phyloP scores from a whole-genome alignment of 139 green algal genomes.

The Parachlorella kessleri region DNA sequence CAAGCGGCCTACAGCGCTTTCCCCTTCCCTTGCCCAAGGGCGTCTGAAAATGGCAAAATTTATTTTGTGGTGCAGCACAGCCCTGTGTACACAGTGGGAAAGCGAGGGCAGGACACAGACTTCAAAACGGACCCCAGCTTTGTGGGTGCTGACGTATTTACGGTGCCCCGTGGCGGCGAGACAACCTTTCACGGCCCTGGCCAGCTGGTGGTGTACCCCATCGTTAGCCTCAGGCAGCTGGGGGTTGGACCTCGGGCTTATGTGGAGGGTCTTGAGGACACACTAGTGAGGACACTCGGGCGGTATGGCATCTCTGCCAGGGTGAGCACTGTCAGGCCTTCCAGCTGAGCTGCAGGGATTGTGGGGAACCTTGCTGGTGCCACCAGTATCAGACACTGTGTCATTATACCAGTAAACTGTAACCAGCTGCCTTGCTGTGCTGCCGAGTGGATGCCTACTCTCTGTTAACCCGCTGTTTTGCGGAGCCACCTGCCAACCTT shows the following conservation, averaged over 20 bases:
- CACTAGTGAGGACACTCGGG: slow-evolving; percentile 62
- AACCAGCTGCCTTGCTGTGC: no score
- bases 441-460: no score
- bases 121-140: slow-evolving; percentile 42
- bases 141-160: slow-evolving; percentile 35
- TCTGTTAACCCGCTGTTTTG: no score
- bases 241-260: slow-evolving; percentile 78
- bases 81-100: slow-evolving; percentile 87
- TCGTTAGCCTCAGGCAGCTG: slow-evolving; percentile 72
- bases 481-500: no score
- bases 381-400: no score
- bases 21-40: no score
- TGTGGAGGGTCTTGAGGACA: slow-evolving; percentile 92
- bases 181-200: slow-evolving; percentile 92
- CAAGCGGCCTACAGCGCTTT: no score
- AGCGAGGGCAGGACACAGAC: slow-evolving; percentile 65
- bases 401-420: no score
- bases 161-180: slow-evolving; percentile 73
- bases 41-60: no score
- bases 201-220: slow-evolving; percentile 93
- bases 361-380: no score
- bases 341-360: no score
- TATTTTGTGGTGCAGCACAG: slow-evolving; percentile 65
- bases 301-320: slow-evolving; percentile 51
- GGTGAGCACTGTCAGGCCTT: slow-evolving; percentile 15